Percentiles rank a stretch among this genome's conserved stretches.
Conservation (phyloP, 352 stramenopile species). For the Phytopythium cucurbitacearum region DNA sequence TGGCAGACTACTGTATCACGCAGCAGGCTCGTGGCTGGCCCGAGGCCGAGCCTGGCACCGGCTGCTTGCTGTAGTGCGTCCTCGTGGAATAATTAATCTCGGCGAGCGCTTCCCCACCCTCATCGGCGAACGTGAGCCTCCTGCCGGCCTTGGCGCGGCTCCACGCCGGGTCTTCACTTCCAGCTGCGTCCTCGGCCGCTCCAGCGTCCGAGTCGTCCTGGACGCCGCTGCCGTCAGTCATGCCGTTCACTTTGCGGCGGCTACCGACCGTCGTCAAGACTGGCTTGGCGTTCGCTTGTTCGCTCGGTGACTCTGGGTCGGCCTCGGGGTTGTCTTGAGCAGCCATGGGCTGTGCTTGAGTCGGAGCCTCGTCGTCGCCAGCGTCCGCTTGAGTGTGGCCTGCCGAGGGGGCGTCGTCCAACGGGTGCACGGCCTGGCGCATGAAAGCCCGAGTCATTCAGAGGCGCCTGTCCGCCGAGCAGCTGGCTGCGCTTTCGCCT, state of each 20-base stretch:
- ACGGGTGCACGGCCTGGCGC: slow-evolving; percentile 63
- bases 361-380: too few species aligned
- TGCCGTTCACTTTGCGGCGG: slow-evolving; percentile 16
- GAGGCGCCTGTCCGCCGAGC: too few species aligned
- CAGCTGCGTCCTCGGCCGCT: background rate
- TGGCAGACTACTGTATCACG: slow-evolving; percentile 29
- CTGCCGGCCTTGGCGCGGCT: slow-evolving; percentile 25
- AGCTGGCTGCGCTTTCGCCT: background rate
- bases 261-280: slow-evolving; percentile 7
- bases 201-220: background rate
- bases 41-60: slow-evolving; percentile 21
- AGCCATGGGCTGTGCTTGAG: too few species aligned
- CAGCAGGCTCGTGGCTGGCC: slow-evolving; percentile 31
- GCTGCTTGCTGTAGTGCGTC: slow-evolving; percentile 80
- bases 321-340: slow-evolving; percentile 2
- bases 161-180: slow-evolving; percentile 13
- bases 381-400: background rate
- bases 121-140: slow-evolving; percentile 61
- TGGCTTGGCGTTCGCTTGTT: slow-evolving; percentile 5
- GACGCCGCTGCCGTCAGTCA: background rate
- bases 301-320: slow-evolving; percentile 4
- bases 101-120: slow-evolving; percentile 43
- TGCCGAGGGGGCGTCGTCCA: slow-evolving; percentile 17
- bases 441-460: slow-evolving; percentile 57
- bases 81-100: slow-evolving; percentile 71